Percentiles rank a stretch among this genome's conserved stretches.
Evolutionary conservation across 176 grass and related monocot genomes (phyloP).

Genomic region (Juncus inflexus): DNA sequence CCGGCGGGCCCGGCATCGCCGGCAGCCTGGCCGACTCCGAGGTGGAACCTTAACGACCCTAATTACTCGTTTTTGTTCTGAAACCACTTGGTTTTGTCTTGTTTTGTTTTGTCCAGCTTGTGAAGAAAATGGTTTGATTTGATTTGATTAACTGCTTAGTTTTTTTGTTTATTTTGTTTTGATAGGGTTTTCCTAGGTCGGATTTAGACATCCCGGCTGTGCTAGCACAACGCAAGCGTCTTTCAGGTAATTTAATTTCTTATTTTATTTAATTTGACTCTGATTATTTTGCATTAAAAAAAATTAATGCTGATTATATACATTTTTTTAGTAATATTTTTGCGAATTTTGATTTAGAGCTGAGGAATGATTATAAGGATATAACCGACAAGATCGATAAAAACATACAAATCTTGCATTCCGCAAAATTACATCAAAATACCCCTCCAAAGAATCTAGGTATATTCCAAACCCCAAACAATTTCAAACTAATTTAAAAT

Average conservation of each 20-base stretch:
- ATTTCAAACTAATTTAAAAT: neutral
- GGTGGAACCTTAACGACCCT: conserved; percentile 22
- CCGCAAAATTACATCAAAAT: conserved; percentile 51
- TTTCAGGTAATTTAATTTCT: conserved; percentile 41
- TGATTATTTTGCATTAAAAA: neutral
- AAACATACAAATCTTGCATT: conserved; percentile 70
- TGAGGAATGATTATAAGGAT: conserved; percentile 70
- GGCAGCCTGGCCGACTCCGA: conserved; percentile 61
- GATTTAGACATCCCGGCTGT: conserved; percentile 63
- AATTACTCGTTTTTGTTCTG: neutral
- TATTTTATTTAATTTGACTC: neutral
- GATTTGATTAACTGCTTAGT: neutral
- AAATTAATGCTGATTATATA: neutral
- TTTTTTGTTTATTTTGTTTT: neutral
- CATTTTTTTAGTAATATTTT: too few relatives aligned
- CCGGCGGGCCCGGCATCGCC: conserved; percentile 54
- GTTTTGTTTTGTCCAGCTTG: neutral
- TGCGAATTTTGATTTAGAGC: conserved; percentile 34
- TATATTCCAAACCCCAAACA: conserved; percentile 5
- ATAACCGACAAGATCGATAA: conserved; percentile 75
- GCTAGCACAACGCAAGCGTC: conserved; percentile 46
- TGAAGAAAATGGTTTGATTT: neutral
- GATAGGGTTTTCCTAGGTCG: conserved; percentile 67
- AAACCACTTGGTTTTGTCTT: neutral
- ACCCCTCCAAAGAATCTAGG: conserved; percentile 33